A percentile compares a stretch with the other conserved stretches of the same genome.
These are phyloP conservation scores for Hypoxylon rickii DNA, from an alignment of 495 filamentous ascomycete genomes.

Conservation along the genomic window DNA sequence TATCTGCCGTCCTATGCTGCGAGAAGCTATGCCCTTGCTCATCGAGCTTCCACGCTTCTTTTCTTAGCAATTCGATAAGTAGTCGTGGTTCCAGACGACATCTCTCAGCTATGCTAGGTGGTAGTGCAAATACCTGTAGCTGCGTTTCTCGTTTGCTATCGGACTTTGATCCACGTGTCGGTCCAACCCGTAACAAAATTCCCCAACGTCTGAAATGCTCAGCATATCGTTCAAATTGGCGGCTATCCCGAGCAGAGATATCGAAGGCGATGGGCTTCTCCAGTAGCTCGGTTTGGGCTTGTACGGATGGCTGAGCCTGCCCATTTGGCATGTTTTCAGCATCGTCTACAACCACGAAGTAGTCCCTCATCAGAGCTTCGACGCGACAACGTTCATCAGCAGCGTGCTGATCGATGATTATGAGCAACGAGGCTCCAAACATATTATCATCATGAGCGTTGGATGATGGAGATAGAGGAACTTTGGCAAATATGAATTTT, in stretches of 20 bases:
- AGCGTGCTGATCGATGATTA: constrained; percentile 92
- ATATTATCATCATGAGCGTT: not conserved
- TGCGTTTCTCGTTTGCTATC: not conserved
- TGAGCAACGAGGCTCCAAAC: constrained; percentile 48
- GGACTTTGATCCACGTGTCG: not conserved
- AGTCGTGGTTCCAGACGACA: constrained; percentile 72
- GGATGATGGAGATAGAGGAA: constrained; percentile 35
- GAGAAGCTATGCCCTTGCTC: constrained; percentile 20
- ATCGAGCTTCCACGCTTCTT: constrained; percentile 68
- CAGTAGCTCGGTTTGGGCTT: constrained; percentile 35
- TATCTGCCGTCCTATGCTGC: not conserved
- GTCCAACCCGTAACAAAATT: constrained; percentile 59
- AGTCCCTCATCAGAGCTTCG: constrained; percentile 63
- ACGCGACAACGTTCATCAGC: constrained; percentile 87
- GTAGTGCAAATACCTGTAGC: constrained; percentile 63
- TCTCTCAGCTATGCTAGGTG: constrained; percentile 72
- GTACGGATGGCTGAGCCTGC: constrained; percentile 2
- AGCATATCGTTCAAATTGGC: constrained; percentile 58
- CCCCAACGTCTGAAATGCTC: constrained; percentile 72
- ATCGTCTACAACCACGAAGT: constrained; percentile 34
- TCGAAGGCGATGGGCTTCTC: constrained; percentile 65
- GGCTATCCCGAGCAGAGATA: constrained; percentile 60
- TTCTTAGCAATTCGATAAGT: constrained; percentile 70
- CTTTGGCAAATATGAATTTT: constrained; percentile 83
- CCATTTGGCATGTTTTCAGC: not conserved